Percentiles rank a stretch among this genome's conserved stretches.
phyloP scores from a whole-genome alignment of 2,329 filamentous ascomycete genomes.

The Boeremia lycopersici region DNA sequence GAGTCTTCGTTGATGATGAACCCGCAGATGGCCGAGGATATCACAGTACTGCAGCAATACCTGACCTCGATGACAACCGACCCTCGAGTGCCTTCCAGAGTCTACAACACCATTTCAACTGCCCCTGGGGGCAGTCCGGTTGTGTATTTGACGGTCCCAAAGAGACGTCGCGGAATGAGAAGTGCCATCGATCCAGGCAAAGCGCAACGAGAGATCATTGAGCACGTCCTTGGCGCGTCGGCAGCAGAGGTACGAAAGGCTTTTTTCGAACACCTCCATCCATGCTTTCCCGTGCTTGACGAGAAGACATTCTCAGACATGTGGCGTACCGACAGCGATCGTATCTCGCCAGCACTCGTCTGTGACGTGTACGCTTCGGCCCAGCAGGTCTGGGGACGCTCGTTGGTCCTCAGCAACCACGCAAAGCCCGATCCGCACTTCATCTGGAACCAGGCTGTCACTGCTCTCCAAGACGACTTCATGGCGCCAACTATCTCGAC shows the following conservation, averaged over 20 bases:
- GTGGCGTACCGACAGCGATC: slow-evolving; percentile 19
- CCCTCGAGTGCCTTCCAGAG: not conserved
- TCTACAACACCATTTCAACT: slow-evolving; percentile 22
- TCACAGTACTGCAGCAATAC: slow-evolving; percentile 26
- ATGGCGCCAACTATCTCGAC: slow-evolving; percentile 29
- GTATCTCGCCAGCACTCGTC: slow-evolving; percentile 24
- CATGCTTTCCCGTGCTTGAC: slow-evolving; percentile 29
- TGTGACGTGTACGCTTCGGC: slow-evolving; percentile 29
- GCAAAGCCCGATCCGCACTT: slow-evolving; percentile 22
- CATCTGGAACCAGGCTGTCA: slow-evolving; percentile 26
- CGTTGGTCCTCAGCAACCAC: slow-evolving; percentile 11
- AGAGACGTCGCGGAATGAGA: slow-evolving; percentile 18
- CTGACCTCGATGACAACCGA: slow-evolving; percentile 12
- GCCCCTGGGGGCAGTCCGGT: slow-evolving; percentile 20
- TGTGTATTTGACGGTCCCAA: slow-evolving; percentile 27
- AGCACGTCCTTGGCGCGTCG: slow-evolving; percentile 20
- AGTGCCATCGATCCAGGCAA: slow-evolving; percentile 21
- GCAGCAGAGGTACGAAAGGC: slow-evolving; percentile 15
- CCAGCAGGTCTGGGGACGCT: slow-evolving; percentile 19
- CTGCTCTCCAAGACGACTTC: slow-evolving; percentile 28
- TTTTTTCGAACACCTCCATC: slow-evolving; percentile 25
- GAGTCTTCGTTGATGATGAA: slow-evolving; percentile 31
- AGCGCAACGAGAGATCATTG: slow-evolving; percentile 24
- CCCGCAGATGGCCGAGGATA: slow-evolving; percentile 29
- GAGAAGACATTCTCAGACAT: slow-evolving; percentile 20